phyloP scores from a whole-genome alignment of 2,329 filamentous ascomycete species.

The Colletotrichum incanum region DNA sequence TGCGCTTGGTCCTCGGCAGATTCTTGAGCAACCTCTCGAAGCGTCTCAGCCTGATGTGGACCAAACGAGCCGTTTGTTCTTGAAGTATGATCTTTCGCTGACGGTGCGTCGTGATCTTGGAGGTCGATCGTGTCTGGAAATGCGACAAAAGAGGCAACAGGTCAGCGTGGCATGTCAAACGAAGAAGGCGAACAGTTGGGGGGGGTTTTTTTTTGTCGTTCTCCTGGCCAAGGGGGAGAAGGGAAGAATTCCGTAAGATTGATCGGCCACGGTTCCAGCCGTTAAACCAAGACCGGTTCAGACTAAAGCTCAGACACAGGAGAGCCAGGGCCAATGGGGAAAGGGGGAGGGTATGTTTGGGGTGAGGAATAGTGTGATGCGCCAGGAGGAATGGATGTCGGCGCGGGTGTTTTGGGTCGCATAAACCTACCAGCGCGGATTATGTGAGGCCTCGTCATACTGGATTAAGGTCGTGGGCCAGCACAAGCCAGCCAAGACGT shows the following conservation, averaged over 20 bases:
- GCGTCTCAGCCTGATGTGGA: slow-evolving; percentile 87
- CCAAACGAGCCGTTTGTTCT: slow-evolving; percentile 61
- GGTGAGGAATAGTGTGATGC: slow-evolving; percentile 34
- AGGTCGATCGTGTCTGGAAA: slow-evolving; percentile 90
- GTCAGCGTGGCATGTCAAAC: slow-evolving; percentile 41
- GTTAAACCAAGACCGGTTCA: slow-evolving; percentile 41
- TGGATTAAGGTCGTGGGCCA: slow-evolving; percentile 49
- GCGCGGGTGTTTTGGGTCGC: slow-evolving; percentile 42
- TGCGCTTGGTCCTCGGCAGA: slow-evolving; percentile 79
- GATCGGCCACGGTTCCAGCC: slow-evolving; percentile 40
- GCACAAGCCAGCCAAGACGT: slow-evolving; percentile 37
- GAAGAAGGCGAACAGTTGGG: slow-evolving; percentile 7
- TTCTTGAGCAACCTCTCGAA: slow-evolving; percentile 86
- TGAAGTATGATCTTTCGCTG: slow-evolving; percentile 84
- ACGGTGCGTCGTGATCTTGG: slow-evolving; percentile 86
- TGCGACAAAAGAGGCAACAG: slow-evolving; percentile 26
- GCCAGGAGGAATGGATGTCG: slow-evolving; percentile 38
- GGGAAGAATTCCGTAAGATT: slow-evolving; percentile 37
- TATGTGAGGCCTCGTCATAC: slow-evolving; percentile 73
- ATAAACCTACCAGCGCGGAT: slow-evolving; percentile 71
- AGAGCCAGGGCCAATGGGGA: slow-evolving; percentile 33
- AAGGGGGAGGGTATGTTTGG: slow-evolving; percentile 34
- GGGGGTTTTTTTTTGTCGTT: background rate
- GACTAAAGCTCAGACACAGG: slow-evolving; percentile 41
- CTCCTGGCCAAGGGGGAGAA: slow-evolving; percentile 23